Evolutionary conservation across 768 basidiomycete species (phyloP).

Genomic region (Kwoniella sp.): DNA sequence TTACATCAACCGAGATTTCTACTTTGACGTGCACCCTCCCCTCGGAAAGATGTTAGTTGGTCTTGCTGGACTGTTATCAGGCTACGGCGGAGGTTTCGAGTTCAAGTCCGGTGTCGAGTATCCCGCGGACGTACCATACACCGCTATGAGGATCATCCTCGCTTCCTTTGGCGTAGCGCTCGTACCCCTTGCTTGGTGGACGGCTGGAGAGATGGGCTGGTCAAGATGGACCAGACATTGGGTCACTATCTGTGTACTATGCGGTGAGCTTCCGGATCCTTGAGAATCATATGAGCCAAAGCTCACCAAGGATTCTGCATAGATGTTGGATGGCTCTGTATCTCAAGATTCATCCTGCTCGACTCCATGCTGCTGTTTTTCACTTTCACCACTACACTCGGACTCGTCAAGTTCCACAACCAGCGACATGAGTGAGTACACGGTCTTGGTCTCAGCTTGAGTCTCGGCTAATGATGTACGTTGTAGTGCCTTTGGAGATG

Average conservation of each 20-base stretch:
- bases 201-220: constrained; percentile 91
- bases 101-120: constrained; percentile 91
- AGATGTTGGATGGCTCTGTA: constrained; percentile 97
- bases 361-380: constrained; percentile 99
- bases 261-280: constrained; percentile 63
- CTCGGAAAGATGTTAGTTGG: constrained; percentile 99
- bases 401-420: constrained; percentile 93
- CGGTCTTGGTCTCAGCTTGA: not conserved
- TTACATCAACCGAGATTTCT: constrained; percentile 98
- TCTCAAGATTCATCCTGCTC: constrained; percentile 94
- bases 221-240: constrained; percentile 85
- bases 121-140: constrained; percentile 81
- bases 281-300: not conserved
- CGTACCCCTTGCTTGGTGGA: constrained; percentile 97
- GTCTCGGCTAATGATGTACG: constrained; percentile 1
- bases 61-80: constrained; percentile 82
- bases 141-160: constrained; percentile 92
- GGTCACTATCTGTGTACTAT: constrained; percentile 88
- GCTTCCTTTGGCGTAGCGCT: constrained; percentile 92
- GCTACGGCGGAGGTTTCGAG: constrained; percentile 88
- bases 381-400: constrained; percentile 94
- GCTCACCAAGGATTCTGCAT: not conserved
- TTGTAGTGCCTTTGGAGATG: constrained; percentile 81
- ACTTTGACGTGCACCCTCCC: constrained; percentile 98
- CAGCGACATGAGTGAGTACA: constrained; percentile 82